phyloP scores from a whole-genome alignment of 768 basidiomycete genomes.

The Sarcodon aspratus region DNA sequence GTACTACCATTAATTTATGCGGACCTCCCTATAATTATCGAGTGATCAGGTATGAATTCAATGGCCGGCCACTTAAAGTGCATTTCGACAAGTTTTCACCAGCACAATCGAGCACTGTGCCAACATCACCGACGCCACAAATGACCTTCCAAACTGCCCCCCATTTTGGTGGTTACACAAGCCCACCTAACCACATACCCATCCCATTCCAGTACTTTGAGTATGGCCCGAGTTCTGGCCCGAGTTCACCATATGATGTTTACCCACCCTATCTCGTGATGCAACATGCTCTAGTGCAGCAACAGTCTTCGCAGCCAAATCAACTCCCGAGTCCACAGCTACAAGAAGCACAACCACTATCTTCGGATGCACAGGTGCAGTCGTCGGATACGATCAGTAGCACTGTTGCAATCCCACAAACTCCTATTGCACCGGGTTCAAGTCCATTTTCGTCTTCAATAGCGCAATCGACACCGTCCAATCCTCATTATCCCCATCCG shows the following conservation, averaged over 20 bases:
- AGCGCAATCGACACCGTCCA: conserved; percentile 8
- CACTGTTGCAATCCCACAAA: not conserved
- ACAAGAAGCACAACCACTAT: no score
- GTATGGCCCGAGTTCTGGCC: conserved; percentile 21
- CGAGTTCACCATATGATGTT: conserved; percentile 24
- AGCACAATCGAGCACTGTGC: conserved; percentile 10
- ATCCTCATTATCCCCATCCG: conserved; percentile 42
- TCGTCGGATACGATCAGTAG: not conserved
- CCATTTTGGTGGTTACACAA: conserved; percentile 6
- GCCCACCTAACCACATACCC: conserved; percentile 18
- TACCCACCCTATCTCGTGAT: conserved; percentile 7
- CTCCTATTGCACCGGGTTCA: not conserved
- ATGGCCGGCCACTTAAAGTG: conserved; percentile 80
- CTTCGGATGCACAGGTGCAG: not conserved
- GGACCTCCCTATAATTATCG: conserved; percentile 1
- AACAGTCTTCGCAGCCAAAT: not conserved
- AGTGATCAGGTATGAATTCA: conserved; percentile 65
- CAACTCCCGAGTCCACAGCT: not conserved
- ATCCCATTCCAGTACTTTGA: conserved; percentile 25
- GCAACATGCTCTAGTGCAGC: not conserved
- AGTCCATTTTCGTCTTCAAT: conserved; percentile 4
- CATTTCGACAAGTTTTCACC: conserved; percentile 77
- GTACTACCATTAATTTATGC: conserved; percentile 14
- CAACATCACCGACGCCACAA: conserved; percentile 2
- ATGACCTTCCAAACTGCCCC: not conserved